Evolutionary conservation across 148 eudicot genomes (phyloP), one percentile per base, ranked within the genome.

Genomic region (Oxyria digyna): DNA sequence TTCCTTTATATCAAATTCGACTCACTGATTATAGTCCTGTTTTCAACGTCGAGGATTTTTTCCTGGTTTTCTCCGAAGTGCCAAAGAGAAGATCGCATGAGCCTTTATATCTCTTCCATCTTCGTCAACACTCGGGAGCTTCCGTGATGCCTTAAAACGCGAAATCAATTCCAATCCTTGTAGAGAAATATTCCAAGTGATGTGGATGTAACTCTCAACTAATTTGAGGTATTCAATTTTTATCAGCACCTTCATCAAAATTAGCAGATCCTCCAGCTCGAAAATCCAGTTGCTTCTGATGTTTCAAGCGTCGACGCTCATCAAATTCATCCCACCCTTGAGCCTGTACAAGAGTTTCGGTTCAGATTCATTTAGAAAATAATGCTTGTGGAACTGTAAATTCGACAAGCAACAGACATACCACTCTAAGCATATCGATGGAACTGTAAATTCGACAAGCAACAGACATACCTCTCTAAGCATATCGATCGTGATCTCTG

Each of bases 231-330:
- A 29, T 59, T 83, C 85, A 88, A 41, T 72, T 84, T 74, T 88
- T 80, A 76, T 94, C 99, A 69, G 99, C 99, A 67, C 99, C 99
- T 83, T 94, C 99, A 67, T 91, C 99, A 42, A 95, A 95, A 46
- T 78, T 78, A 43, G 87, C 90, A 46, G 86, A 78, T 17, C 87
- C 85, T 55, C 83, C 83, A 27, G 87, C 88, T 64, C 89, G 85
- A 57, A 85, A 95, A 71, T 87, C 96, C 75, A 95, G 80, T 75
- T 95, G 93, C 81, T 91, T 91, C 76, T 91, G 91, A 77, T 85
- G 84, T 74, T 91, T 91, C 68, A 79, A 65, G 37, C 89, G 71
- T 15, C 97, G 87, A 18, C 97, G 88, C 67, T 82, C 77, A 67
- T 91, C 97, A 74, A 94, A 94, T 69, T 82, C 83, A 46, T 82